These are phyloP conservation scores for Phlyctochytrium bullatum DNA, from an alignment of 192 early-diverging fungal genomes.

Conservation along the genomic window DNA sequence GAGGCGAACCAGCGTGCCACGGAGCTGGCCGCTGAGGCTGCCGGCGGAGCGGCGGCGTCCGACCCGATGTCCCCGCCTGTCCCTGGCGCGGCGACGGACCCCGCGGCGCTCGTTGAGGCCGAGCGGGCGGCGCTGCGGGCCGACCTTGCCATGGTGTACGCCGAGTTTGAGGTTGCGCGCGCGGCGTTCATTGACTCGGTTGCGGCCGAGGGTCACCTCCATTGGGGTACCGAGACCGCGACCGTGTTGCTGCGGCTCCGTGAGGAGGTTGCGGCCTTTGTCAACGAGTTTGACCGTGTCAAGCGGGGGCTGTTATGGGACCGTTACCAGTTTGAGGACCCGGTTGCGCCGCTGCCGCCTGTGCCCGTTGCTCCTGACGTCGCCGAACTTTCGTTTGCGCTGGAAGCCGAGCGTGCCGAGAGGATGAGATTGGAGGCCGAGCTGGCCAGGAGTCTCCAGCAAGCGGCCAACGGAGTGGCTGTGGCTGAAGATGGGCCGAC, in stretches of 20 bases:
- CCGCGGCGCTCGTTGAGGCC: slow-evolving; percentile 31
- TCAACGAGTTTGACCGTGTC: slow-evolving; percentile 4
- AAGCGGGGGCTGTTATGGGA: slow-evolving; percentile 1
- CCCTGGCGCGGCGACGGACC: slow-evolving; percentile 27
- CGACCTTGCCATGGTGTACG: slow-evolving; percentile 34
- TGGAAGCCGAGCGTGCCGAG: no score
- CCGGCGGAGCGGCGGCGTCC: background rate
- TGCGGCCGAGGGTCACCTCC: slow-evolving; percentile 8
- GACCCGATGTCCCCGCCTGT: slow-evolving; percentile 19
- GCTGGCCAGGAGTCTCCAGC: no score
- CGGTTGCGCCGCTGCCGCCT: background rate
- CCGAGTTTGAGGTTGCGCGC: slow-evolving; percentile 32
- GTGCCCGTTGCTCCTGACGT: background rate
- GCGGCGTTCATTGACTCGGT: slow-evolving; percentile 19
- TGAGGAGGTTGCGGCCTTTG: background rate
- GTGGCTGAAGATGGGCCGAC: no score
- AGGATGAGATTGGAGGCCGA: no score
- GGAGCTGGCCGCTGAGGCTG: background rate
- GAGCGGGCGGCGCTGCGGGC: slow-evolving; percentile 24
- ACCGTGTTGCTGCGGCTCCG: background rate
- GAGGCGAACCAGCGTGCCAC: background rate
- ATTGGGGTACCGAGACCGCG: background rate
- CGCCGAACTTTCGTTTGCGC: no score
- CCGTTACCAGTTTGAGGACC: slow-evolving; percentile 2
- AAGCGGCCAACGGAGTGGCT: no score